Percentiles rank a stretch among this genome's conserved stretches.
These are phyloP conservation scores for Fusarium equiseti DNA, from an alignment of 2,329 filamentous ascomycete genomes.

Conservation along the genomic window DNA sequence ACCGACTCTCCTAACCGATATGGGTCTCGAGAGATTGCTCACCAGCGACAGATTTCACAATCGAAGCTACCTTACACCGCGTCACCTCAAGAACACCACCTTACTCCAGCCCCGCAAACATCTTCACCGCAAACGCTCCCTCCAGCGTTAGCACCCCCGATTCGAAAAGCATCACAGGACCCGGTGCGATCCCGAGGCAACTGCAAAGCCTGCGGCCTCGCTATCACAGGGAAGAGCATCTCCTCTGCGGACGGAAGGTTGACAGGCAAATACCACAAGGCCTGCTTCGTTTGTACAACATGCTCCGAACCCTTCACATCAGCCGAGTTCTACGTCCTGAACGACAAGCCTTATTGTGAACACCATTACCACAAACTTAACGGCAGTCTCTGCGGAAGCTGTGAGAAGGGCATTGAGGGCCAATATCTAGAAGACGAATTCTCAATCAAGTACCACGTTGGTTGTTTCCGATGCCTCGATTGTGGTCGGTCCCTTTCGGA, in stretches of 20 bases:
- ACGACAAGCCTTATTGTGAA: slow-evolving; percentile 90
- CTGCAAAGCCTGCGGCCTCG: slow-evolving; percentile 83
- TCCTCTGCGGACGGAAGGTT: slow-evolving; percentile 93
- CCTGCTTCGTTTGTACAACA: slow-evolving; percentile 91
- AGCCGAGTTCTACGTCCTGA: slow-evolving; percentile 90
- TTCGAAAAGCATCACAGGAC: slow-evolving; percentile 55
- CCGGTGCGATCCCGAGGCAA: slow-evolving; percentile 71
- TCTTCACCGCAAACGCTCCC: slow-evolving; percentile 18
- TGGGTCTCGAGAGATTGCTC: slow-evolving; percentile 31
- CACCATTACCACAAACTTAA: slow-evolving; percentile 94
- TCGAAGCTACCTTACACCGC: slow-evolving; percentile 33
- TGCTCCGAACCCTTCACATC: slow-evolving; percentile 86
- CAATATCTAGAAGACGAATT: slow-evolving; percentile 89
- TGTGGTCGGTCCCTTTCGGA: slow-evolving; percentile 80
- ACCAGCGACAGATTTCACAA: slow-evolving; percentile 27
- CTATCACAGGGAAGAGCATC: slow-evolving; percentile 90
- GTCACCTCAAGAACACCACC: slow-evolving; percentile 34
- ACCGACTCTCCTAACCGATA: slow-evolving; percentile 43
- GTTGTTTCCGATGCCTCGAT: slow-evolving; percentile 86
- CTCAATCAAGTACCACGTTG: slow-evolving; percentile 83
- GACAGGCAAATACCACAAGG: slow-evolving; percentile 93
- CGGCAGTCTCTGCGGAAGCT: slow-evolving; percentile 83
- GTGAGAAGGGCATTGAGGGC: slow-evolving; percentile 89
- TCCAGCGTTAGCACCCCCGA: slow-evolving; percentile 35
- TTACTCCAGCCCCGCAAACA: slow-evolving; percentile 26